Evolutionary conservation across 306 rosid species (phyloP).

Genomic region (Trifolium pratense): DNA sequence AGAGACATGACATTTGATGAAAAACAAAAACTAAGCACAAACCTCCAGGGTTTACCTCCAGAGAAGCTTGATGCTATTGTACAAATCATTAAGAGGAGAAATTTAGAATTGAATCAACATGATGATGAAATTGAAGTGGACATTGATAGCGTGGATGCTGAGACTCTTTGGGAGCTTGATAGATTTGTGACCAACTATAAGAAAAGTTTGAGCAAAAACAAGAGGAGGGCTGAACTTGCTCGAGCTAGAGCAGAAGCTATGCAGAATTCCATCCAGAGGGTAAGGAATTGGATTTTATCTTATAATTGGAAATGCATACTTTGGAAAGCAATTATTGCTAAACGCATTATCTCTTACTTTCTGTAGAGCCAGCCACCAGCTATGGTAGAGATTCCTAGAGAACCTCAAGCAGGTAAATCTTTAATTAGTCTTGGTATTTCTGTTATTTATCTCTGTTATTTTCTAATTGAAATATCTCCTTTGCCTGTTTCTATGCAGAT

Average conservation of each 20-base stretch:
- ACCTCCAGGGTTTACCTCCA: constrained; percentile 79
- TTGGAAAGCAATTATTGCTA: constrained; percentile 15
- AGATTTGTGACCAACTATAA: constrained; percentile 90
- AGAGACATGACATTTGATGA: constrained; percentile 94
- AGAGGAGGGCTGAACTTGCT: constrained; percentile 87
- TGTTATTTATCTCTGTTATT: constrained; percentile 10
- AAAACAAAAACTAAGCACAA: constrained; percentile 86
- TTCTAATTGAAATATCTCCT: constrained; percentile 26
- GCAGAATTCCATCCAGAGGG: constrained; percentile 58
- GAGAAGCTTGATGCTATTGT: constrained; percentile 85
- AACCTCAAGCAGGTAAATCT: constrained; percentile 63
- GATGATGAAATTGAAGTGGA: constrained; percentile 98
- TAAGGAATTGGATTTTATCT: constrained; percentile 37
- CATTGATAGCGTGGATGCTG: constrained; percentile 87
- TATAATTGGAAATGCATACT: neutral
- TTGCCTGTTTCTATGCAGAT: constrained; percentile 48
- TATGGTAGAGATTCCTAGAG: constrained; percentile 50
- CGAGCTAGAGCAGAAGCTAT: constrained; percentile 63
- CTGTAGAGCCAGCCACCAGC: constrained; percentile 54
- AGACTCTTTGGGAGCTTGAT: constrained; percentile 98
- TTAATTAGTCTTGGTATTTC: constrained; percentile 27
- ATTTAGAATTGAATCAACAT: constrained; percentile 67
- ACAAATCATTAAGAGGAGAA: constrained; percentile 82
- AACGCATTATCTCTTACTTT: constrained; percentile 25
- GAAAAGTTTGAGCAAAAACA: constrained; percentile 93